Evolutionary conservation across 257 asterid species (phyloP), one percentile per base, ranked within the genome.

Genomic region (Phtheirospermum japonicum): DNA sequence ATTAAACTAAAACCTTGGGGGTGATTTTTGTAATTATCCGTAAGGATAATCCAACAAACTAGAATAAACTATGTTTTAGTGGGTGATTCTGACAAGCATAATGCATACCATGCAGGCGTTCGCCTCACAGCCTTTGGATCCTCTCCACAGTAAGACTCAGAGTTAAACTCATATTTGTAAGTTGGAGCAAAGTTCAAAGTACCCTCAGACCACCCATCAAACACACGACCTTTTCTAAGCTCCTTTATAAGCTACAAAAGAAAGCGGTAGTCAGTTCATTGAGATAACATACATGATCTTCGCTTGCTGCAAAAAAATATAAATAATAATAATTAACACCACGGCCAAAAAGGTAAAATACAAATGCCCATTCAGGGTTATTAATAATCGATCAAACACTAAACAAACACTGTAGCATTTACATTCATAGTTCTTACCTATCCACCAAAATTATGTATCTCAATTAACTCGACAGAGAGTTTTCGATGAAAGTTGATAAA

Each of bases 151-250:
- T 93, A 93, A 37, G 83, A 72, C 4, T 82, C 88, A 1, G 99
- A 84, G 71, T 87, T 78, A 8, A 63, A 17, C 70, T 85, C 96
- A 57, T 93, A 93, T 67, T 89, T 93, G 67, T 93, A 93, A 18
- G 99, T 93, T 4, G 99, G 99, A 48, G 96, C 86, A 75, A 93
- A 93, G 73, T 59, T 76, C 71, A 89, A 59, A 54, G 71, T 63
- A 60, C 97, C 99, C 77, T 93, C 99, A 0, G 88, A 87, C 99
- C 99, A 89, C 75, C 99, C 99, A 74, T 87, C 92, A 69, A 93
- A 93, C 56, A 79, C 84, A 53, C 86, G 85, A 28, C 94, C 96
- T 71, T 83, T 87, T 72, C 75, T 89, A 60, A 89, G 65, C 83
- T 93, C 99, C 65, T 52, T 83, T 57, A 71, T 63, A 42, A 93